Percentiles rank a stretch among this genome's conserved stretches.
Evolutionary conservation across 345 rosid species (phyloP).

Genomic region (Cardiospermum halicacabum): DNA sequence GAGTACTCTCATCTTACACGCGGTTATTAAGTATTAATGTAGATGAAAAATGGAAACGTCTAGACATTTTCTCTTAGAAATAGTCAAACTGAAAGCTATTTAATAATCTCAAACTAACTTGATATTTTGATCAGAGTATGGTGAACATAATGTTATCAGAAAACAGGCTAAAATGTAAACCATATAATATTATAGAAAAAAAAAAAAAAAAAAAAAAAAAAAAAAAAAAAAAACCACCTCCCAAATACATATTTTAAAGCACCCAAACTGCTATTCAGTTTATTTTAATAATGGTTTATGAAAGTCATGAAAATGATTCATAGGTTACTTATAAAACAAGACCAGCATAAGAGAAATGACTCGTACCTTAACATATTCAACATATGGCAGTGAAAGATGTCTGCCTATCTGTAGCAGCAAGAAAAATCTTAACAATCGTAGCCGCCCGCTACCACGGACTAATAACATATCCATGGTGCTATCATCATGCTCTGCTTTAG

Average conservation of each 20-base stretch:
- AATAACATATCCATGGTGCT: constrained; percentile 79
- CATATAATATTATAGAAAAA: background rate
- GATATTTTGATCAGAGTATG: background rate
- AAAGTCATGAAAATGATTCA: background rate
- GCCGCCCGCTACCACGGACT: constrained; percentile 90
- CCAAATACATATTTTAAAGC: background rate
- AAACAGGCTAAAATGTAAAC: background rate
- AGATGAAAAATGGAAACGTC: too few relatives aligned
- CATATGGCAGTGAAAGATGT: constrained; percentile 91
- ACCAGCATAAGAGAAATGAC: background rate
- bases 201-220: too few relatives aligned
- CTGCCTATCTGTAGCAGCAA: constrained; percentile 78
- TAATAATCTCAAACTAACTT: background rate
- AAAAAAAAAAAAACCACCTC: background rate
- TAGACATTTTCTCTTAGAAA: too few relatives aligned
- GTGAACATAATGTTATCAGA: background rate
- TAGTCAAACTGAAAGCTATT: background rate
- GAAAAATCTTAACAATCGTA: constrained; percentile 80
- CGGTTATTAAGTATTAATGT: too few relatives aligned
- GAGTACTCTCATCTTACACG: too few relatives aligned
- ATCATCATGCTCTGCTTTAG: constrained; percentile 86
- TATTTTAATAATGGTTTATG: background rate
- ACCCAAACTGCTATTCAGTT: background rate
- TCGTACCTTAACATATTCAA: constrained; percentile 87
- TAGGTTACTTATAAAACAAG: background rate